Conservation (phyloP, 345 rosid species). For the Excoecaria cochinchinensis region DNA sequence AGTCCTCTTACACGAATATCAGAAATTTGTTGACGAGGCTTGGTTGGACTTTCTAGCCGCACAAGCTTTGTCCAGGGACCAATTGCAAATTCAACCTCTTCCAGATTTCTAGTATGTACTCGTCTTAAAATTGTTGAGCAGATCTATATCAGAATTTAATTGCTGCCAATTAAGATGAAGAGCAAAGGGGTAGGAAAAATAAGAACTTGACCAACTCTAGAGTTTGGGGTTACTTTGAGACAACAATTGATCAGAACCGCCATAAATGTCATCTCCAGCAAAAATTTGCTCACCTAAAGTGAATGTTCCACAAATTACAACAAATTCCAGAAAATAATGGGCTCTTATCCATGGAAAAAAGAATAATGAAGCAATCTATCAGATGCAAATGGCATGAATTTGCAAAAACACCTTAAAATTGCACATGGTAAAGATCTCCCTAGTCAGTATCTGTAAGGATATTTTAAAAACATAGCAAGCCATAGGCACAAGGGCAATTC, state of each 20-base stretch:
- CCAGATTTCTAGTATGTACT: conserved; percentile 65
- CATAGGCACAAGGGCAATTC: too few species aligned
- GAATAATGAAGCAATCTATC: neutral
- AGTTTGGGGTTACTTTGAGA: conserved; percentile 79
- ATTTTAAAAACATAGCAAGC: too few species aligned
- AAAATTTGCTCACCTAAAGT: conserved; percentile 75
- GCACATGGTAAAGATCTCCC: too few species aligned
- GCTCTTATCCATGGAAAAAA: neutral
- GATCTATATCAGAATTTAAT: conserved; percentile 13
- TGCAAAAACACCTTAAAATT: neutral
- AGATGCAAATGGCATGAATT: neutral
- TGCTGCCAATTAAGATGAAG: neutral
- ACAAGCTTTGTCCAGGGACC: conserved; percentile 81
- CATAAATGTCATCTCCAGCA: conserved; percentile 92
- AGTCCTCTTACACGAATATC: conserved; percentile 62
- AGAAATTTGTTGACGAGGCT: conserved; percentile 79
- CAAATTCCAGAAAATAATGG: neutral
- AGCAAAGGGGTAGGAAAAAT: conserved; percentile 4
- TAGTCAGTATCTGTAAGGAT: too few species aligned
- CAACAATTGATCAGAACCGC: conserved; percentile 86
- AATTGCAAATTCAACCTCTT: conserved; percentile 74
- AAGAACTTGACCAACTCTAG: conserved; percentile 72
- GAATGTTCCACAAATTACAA: neutral
- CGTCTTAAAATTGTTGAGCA: conserved; percentile 52
- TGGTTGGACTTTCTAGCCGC: conserved; percentile 93